A percentile compares a stretch with the other conserved stretches of the same genome.
These are phyloP conservation scores for Penicillium paneum DNA, from an alignment of 2,329 filamentous ascomycete species.

Conservation along the genomic window DNA sequence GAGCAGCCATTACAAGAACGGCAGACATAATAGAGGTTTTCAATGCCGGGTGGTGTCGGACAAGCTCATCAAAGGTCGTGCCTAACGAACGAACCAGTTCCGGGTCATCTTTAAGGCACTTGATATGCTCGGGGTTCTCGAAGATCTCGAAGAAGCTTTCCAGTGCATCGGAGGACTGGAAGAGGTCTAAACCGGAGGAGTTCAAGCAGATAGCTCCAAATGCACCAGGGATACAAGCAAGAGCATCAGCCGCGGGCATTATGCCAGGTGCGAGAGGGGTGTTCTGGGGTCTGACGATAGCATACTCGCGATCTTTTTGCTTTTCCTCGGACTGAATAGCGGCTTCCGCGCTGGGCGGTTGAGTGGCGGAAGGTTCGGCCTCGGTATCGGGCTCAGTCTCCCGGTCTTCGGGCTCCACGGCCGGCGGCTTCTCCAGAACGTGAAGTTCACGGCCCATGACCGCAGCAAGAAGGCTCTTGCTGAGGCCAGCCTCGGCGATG, in stretches of 20 bases:
- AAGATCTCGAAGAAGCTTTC: slow-evolving; percentile 95
- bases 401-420: slow-evolving; percentile 19
- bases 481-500: slow-evolving; percentile 89
- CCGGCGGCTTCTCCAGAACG: slow-evolving; percentile 32
- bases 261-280: slow-evolving; percentile 64
- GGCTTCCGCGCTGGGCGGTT: slow-evolving; percentile 38
- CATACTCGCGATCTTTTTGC: slow-evolving; percentile 29
- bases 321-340: slow-evolving; percentile 20
- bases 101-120: slow-evolving; percentile 72
- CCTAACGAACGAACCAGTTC: slow-evolving; percentile 73
- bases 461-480: slow-evolving; percentile 78
- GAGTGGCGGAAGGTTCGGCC: slow-evolving; percentile 36
- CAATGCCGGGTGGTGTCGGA: slow-evolving; percentile 84
- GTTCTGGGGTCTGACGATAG: slow-evolving; percentile 30
- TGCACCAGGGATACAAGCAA: slow-evolving; percentile 78
- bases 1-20: slow-evolving; percentile 83
- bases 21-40: slow-evolving; percentile 76
- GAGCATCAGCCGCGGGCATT: slow-evolving; percentile 81
- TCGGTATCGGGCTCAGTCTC: slow-evolving; percentile 30
- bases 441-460: slow-evolving; percentile 56
- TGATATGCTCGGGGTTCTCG: slow-evolving; percentile 84
- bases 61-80: slow-evolving; percentile 85
- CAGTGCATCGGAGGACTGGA: slow-evolving; percentile 76
- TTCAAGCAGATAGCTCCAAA: slow-evolving; percentile 95
- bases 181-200: slow-evolving; percentile 78